Base-by-base conservation (phyloP, 352 stramenopile species). In the Phytophthora megakarya region DNA sequence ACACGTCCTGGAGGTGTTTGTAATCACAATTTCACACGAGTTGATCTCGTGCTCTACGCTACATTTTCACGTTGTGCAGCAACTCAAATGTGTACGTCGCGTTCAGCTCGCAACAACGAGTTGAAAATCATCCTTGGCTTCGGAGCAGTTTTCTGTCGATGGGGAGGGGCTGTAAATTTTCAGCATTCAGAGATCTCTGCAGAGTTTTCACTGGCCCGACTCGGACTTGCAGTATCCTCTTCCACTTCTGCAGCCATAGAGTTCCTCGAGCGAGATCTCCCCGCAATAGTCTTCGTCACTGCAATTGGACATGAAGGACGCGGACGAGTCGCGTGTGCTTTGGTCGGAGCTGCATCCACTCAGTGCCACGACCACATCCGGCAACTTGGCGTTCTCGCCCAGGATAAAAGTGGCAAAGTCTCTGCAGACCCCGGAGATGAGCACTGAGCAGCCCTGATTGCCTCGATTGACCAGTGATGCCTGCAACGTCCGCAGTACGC, bases 221-320 rank as follows among this genome's bases (percentile, higher is more conserved):
- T 74, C 66, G 5, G 61, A 75, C 50, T 75, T 75, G 45, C 61
- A 71, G 44, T 64, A 75, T 19, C 61, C 61, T 13, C 61, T 38
- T 13, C 67, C 56, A 39, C 62, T 67, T 16, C 67, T 56, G 50
- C 47, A 71, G 23, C 2, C 51, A 42, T 54, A 61, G 1, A 54
- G 8, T 3, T 71, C 55, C 26, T 71, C 54, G 33, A 65, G 42
- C 44, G 49, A 61, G 15, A 50, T 19, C 2, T 65, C 47, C 5
- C 70, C 47, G 26, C n/a, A 43, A 30, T 63, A 62, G 7, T 66
- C 49, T 28, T 73, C 44, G 21, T 62, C 54, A 38, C 65, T 67
- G 53, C 48, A 50, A 19, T 49, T 53, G 23, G 53, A 73, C 26
- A 59, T 37, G 42, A 67, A 73, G 25, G 53, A 67, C 16, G 60